Conservation (phyloP, 306 rosid genomes). For the Citrullus mucosospermus region DNA sequence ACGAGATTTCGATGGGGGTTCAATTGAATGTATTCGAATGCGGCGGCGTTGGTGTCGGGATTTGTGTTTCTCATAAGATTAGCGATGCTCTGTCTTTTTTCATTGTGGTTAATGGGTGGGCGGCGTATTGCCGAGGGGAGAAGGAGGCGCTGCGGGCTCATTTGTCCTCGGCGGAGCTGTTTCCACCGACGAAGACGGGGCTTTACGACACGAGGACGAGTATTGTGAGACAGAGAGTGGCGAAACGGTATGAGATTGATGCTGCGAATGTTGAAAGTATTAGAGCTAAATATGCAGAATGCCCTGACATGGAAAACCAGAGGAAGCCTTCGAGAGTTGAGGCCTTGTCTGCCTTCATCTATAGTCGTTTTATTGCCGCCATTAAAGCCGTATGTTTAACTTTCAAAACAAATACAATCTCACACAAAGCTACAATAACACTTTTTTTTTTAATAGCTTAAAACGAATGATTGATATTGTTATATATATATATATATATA, state of each 20-base stretch:
- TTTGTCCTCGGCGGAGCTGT: slow-evolving; percentile 26
- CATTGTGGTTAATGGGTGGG: slow-evolving; percentile 33
- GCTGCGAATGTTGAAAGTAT: slow-evolving; percentile 21
- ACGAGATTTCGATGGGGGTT: slow-evolving; percentile 27
- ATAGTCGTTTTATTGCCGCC: slow-evolving; percentile 34
- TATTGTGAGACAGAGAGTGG: slow-evolving; percentile 21
- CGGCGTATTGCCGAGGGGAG: slow-evolving; percentile 16
- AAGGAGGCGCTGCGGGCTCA: slow-evolving; percentile 7
- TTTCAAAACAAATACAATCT: too few species aligned
- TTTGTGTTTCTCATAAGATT: slow-evolving; percentile 42
- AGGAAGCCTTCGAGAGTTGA: slow-evolving; percentile 39
- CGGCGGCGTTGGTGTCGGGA: slow-evolving; percentile 39
- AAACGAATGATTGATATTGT: too few species aligned
- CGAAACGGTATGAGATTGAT: slow-evolving; percentile 35
- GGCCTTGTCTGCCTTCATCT: slow-evolving; percentile 47
- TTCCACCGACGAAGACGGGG: slow-evolving; percentile 27
- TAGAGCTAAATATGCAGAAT: slow-evolving; percentile 11
- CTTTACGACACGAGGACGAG: slow-evolving; percentile 18
- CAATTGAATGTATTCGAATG: slow-evolving; percentile 42
- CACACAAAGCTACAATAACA: too few species aligned
- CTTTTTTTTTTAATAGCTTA: too few species aligned
- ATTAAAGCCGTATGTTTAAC: not conserved
- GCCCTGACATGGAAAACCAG: not conserved
- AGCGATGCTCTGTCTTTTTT: slow-evolving; percentile 36
- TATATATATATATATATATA: too few species aligned